Base-by-base conservation (phyloP, 1,139 yeast genomes). In the Tardiomyces depauwii region DNA sequence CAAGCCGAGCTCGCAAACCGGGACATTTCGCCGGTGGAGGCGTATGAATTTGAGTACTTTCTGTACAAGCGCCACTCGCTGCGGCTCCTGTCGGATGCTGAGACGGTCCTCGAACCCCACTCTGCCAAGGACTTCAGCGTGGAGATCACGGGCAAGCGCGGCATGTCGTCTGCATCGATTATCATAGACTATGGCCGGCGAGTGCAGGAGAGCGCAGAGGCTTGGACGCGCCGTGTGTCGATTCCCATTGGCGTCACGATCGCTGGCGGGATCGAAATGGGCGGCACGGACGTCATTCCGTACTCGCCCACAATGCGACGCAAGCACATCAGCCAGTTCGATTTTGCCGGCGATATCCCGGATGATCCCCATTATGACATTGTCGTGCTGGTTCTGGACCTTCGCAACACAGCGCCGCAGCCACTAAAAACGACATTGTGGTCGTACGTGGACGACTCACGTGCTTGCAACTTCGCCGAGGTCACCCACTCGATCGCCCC, bases 11-110 rank as follows among this genome's bases (percentile, higher is more conserved):
- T 77, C 32, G 51, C 63, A 4, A 65, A 63, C 43, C 74, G 68
- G 49, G 67, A 67, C 1, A 60, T 76, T 11, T 74, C 80, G 0
- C 74, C 80, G 0, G 71, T 75, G 46, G 95, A 85, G 46, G 66
- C 78, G 2, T 79, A 84, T 60, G 95, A 87, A 57, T 70, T 82
- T 45, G 96, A 86, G 58, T 82, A 82, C 70, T 74, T 75, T 53
- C 60, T 85, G 47, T 62, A 80, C 42, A 71, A 74, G 49, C 73
- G 77, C 49, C 76, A 75, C 42, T 81, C 94, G 0, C 71, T 86
- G 51, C 51, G 51, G 18, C 49, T 54, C 11, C 42, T 49, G 1
- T 47, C 56, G 1, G 42, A 50, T 11, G 44, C 41, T 10, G 42
- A 25, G 12, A 7, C 41, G 12, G 40, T 40, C 4, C 49, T 63